Conservation (phyloP, 1,284 basidiomycete species). For the Leccinum huronense region DNA sequence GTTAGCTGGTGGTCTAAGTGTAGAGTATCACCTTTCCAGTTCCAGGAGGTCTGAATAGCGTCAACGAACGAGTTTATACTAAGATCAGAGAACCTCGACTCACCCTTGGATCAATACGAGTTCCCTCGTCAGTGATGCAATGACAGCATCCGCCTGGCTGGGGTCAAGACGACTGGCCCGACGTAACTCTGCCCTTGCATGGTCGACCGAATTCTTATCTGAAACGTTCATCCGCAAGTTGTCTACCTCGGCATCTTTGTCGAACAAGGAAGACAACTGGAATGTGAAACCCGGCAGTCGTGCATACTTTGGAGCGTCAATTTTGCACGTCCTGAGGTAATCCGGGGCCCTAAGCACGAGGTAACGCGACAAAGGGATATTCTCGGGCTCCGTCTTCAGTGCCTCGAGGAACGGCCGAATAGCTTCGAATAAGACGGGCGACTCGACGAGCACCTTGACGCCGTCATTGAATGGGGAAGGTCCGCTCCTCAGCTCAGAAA, state of each 20-base stretch:
- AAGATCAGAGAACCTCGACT: constrained; percentile 18
- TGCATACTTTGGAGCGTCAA: constrained; percentile 53
- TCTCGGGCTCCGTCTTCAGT: constrained; percentile 48
- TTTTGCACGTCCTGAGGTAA: constrained; percentile 32
- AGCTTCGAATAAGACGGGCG: constrained; percentile 58
- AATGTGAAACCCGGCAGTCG: constrained; percentile 47
- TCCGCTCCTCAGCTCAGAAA: constrained; percentile 37
- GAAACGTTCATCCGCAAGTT: constrained; percentile 24
- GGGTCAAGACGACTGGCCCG: constrained; percentile 54
- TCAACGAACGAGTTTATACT: constrained; percentile 2
- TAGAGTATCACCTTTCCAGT: constrained; percentile 60
- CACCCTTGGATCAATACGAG: constrained; percentile 70
- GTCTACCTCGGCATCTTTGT: constrained; percentile 17
- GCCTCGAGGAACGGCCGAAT: constrained; percentile 62
- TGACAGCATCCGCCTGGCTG: constrained; percentile 66
- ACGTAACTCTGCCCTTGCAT: constrained; percentile 43
- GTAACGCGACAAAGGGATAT: constrained; percentile 54
- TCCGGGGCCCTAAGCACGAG: constrained; percentile 42
- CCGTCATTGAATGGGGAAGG: constrained; percentile 9
- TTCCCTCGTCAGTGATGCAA: constrained; percentile 59
- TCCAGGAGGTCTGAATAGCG: constrained; percentile 57
- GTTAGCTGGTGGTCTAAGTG: background rate
- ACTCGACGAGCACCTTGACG: constrained; percentile 49
- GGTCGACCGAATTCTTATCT: constrained; percentile 27
- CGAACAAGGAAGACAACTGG: constrained; percentile 46